Evolutionary conservation across 2,329 filamentous ascomycete genomes (phyloP).

Genomic region (Penicillium sp.): DNA sequence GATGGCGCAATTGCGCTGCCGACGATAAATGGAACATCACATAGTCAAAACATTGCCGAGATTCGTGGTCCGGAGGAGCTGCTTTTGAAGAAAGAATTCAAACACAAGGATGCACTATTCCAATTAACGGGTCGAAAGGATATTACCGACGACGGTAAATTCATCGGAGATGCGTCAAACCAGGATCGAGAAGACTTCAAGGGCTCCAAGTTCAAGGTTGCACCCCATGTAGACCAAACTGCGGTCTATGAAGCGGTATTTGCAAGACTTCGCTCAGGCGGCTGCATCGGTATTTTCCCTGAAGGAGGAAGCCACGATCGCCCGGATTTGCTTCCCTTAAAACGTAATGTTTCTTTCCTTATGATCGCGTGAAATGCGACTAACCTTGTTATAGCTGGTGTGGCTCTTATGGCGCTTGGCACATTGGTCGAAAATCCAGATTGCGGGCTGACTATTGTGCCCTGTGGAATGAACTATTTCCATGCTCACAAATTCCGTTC

Average conservation of each 20-base stretch:
- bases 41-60: conserved; percentile 82
- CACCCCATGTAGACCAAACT: conserved; percentile 92
- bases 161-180: conserved; percentile 59
- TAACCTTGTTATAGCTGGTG: conserved; percentile 66
- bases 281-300: conserved; percentile 95
- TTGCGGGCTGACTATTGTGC: conserved; percentile 91
- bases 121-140: conserved; percentile 84
- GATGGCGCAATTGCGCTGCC: conserved; percentile 88
- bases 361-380: conserved; percentile 8
- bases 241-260: conserved; percentile 95
- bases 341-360: conserved; percentile 54
- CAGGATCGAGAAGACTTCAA: conserved; percentile 64
- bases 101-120: conserved; percentile 71
- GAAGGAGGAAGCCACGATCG: conserved; percentile 96
- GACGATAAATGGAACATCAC: conserved; percentile 77
- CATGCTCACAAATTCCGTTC: conserved; percentile 98
- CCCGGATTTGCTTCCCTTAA: conserved; percentile 86
- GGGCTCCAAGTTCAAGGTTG: conserved; percentile 83
- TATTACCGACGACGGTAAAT: conserved; percentile 68
- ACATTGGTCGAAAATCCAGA: conserved; percentile 83
- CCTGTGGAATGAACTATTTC: conserved; percentile 99
- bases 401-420: conserved; percentile 96
- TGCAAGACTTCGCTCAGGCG: conserved; percentile 76
- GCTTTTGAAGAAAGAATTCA: conserved; percentile 85
- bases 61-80: conserved; percentile 81